phyloP scores from a whole-genome alignment of 1,139 yeast genomes.

The Pichia sp. region DNA sequence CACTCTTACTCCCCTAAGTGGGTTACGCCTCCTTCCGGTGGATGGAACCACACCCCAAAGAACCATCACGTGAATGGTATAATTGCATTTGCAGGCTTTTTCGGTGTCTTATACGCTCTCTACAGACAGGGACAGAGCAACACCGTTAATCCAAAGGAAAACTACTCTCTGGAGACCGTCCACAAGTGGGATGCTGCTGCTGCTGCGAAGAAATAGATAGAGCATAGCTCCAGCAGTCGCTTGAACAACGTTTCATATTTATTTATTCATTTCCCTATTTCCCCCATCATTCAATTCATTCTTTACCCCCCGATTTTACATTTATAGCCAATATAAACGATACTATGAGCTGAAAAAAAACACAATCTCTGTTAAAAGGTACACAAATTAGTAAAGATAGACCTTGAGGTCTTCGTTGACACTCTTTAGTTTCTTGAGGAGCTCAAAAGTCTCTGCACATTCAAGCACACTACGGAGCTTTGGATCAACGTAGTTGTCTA shows the following conservation, averaged over 20 bases:
- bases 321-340: no score
- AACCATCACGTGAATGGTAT: conserved; percentile 26
- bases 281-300: not conserved
- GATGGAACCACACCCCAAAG: conserved; percentile 29
- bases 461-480: conserved; percentile 65
- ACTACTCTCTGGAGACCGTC: conserved; percentile 24
- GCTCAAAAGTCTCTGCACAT: conserved; percentile 37
- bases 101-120: conserved; percentile 17
- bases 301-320: not conserved
- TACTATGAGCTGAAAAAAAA: no score
- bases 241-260: conserved; percentile 1
- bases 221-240: not conserved
- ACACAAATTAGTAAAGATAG: conserved; percentile 43
- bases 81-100: conserved; percentile 24
- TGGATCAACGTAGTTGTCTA: conserved; percentile 58
- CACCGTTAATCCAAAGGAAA: conserved; percentile 22
- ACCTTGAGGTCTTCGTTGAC: conserved; percentile 38
- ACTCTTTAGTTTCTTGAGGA: conserved; percentile 35
- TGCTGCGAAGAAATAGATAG: conserved; percentile 14
- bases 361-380: conserved; percentile 10
- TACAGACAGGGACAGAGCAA: conserved; percentile 25
- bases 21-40: conserved; percentile 30
- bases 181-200: conserved; percentile 29
- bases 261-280: not conserved
- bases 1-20: conserved; percentile 25